Base-by-base conservation (phyloP, 371 early-diverging fungal species). In the Rhizopus stolonifer region DNA sequence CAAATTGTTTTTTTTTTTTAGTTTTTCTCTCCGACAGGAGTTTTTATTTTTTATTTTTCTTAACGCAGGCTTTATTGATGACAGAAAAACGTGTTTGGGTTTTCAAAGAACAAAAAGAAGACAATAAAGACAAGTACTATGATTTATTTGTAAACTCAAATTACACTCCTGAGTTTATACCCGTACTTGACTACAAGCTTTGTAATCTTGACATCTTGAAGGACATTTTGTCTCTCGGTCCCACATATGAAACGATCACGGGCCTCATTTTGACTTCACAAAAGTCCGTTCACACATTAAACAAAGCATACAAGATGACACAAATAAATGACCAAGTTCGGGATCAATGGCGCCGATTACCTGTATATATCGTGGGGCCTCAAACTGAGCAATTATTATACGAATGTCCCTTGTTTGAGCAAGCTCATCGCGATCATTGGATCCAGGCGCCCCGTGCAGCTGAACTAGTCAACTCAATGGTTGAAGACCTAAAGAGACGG, bases 291-390 rank as follows among this genome's bases (percentile, higher is more conserved):
- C 61, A 70, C 23, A 58, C 77, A 2, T 22, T 77, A 40, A 45
- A 26, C 1, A 15, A 54, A 46, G 68, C 56, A 5, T 46, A 32
- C 19, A 6, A n/a, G n/a, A n/a, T n/a, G n/a, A n/a, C n/a, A n/a
- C 17, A 22, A 25, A 8, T 21, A 15, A 14, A 6, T 3, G 6
- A 13, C 26, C 19, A 23, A 43, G 8, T 21, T 26, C 13, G 34
- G 43, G n/a, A 7, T 10, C 3, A 26, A 46, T 3, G 49, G 52
- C 34, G 70, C 70, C 14, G 6, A 0, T 11, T 70, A 13, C 68
- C 73, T 5, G 33, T 72, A 15, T 81, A 60, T 49, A 64, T 74
- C 26, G 81, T 85, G 14, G 85, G 85, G 0, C 60, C 60, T 15
- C 69, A 73, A 23, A 81, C 85, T 6, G 78, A 73, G 4, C 25